Base-by-base conservation (phyloP, 2,329 filamentous ascomycete genomes). In the Beauveria bassiana region DNA sequence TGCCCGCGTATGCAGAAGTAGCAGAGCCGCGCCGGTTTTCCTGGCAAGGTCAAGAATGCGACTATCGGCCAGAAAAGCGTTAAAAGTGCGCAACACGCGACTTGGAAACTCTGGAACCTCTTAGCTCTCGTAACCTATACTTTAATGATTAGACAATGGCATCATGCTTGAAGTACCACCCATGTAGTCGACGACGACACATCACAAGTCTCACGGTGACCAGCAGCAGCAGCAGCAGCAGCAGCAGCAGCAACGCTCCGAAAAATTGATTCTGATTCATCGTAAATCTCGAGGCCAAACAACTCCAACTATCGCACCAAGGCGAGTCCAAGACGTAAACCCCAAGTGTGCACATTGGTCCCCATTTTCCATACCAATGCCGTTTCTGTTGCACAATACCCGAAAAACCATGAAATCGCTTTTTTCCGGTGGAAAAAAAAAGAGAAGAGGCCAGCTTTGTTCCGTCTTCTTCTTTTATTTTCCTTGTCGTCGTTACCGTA, bases 401-500 rank as follows among this genome's bases (percentile, higher is more conserved):
- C 67, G 66, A 70, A 68, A 69, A 69, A 68, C 66, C 69, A 66
- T 67, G 67, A 66, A 69, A 65, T 66, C 69, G 65, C n/a, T 66
- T 69, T 72, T 71, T 70, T 67, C 70, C 68, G 70, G 65, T 68
- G 70, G 65, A 65, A 71, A 65, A 71, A 71, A 10, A 34, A 40
- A 14, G 28, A 31, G 14, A 31, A 55, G 40, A 16, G 5, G 18
- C 43, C 51, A 55, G 49, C 59, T 28, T 61, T 54, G 50, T 40
- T 49, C 54, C 43, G 28, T 61, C 31, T 38, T 46, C 8, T 40
- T 46, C 40, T 26, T 26, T 46, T 55, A 46, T 57, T 69, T 71
- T 34, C 46, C 68, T 71, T 67, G 67, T 69, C 60, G 65, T 74
- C 69, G 66, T 73, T 66, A 70, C 66, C 64, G 63, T 68, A 66